Conservation (phyloP, 306 rosid genomes). For the Gastrolobium villosum region DNA sequence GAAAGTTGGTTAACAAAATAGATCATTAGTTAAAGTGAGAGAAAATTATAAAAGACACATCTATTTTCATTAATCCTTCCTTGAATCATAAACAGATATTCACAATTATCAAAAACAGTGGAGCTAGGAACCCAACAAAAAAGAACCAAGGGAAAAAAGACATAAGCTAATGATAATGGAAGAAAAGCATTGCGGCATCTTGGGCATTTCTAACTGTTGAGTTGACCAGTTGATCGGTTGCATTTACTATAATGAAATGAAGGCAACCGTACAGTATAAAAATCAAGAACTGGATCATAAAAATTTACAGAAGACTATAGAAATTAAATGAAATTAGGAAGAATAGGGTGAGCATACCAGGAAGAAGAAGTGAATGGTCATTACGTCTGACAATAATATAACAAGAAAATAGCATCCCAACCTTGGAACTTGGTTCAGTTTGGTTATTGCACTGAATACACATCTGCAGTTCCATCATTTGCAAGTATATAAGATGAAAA, state of each 20-base stretch:
- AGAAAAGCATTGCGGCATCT: not conserved
- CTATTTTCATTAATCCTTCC: not conserved
- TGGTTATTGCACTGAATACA: slow-evolving; percentile 86
- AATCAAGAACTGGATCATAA: not conserved
- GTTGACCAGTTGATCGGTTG: not conserved
- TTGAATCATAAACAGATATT: not conserved
- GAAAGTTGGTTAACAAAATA: no score
- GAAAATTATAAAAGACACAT: not conserved
- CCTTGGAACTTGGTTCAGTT: slow-evolving; percentile 79
- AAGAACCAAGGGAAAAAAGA: not conserved
- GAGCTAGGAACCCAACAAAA: not conserved
- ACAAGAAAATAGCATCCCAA: slow-evolving; percentile 93
- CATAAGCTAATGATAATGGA: not conserved
- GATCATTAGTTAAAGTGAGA: no score
- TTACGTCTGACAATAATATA: slow-evolving; percentile 74
- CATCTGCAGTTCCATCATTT: slow-evolving; percentile 68
- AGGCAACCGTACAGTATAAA: not conserved
- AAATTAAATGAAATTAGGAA: slow-evolving; percentile 26
- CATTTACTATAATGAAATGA: slow-evolving; percentile 11
- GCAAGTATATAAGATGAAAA: slow-evolving; percentile 37
- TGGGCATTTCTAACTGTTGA: slow-evolving; percentile 7
- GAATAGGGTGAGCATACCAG: slow-evolving; percentile 68
- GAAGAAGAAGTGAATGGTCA: slow-evolving; percentile 95
- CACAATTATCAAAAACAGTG: not conserved
- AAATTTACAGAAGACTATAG: slow-evolving; percentile 13